phyloP scores from a whole-genome alignment of 495 filamentous ascomycete genomes.

The Aspergillus carlsbadensis region DNA sequence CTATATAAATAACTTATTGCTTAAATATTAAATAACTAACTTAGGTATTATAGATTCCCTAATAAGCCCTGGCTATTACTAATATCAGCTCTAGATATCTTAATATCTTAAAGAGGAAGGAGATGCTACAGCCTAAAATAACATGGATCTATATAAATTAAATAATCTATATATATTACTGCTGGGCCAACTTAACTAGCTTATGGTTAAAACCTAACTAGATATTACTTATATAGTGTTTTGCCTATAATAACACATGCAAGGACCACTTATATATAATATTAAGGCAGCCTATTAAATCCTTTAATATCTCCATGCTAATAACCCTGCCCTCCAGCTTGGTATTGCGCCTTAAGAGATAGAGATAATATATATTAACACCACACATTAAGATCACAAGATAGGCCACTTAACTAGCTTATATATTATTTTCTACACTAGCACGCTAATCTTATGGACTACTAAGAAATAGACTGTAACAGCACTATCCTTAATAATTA shows the following conservation, averaged over 20 bases:
- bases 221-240: neutral
- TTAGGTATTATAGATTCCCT: neutral
- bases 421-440: conserved; percentile 2
- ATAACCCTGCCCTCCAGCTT: neutral
- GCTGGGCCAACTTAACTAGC: neutral
- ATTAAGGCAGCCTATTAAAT: neutral
- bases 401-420: neutral
- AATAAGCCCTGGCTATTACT: neutral
- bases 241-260: neutral
- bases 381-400: neutral
- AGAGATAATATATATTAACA: neutral
- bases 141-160: neutral
- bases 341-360: neutral
- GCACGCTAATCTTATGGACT: neutral
- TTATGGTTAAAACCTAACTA: neutral
- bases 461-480: conserved; percentile 1
- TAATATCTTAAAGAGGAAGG: too few species aligned
- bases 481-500: neutral
- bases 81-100: too few species aligned
- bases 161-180: neutral
- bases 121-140: neutral
- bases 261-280: neutral
- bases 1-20: too few species aligned
- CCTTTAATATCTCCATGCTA: neutral
- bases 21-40: too few species aligned